Conservation (phyloP, 306 rosid genomes). For the Prunus kanzakura region DNA sequence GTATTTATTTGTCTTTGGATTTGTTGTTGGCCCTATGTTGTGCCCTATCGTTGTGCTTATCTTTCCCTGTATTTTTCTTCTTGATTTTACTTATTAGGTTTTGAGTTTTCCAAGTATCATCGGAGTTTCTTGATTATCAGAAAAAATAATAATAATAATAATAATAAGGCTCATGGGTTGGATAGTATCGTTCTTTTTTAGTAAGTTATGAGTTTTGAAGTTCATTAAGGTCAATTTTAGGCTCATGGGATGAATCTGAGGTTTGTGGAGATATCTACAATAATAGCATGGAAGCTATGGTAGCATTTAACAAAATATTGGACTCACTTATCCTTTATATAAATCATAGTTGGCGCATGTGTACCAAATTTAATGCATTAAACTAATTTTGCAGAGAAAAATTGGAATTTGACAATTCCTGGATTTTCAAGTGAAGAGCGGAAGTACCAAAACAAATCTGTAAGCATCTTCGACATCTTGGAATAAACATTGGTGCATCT, state of each 20-base stretch:
- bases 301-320: neutral
- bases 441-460: slow-evolving; percentile 65
- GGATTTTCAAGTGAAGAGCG: slow-evolving; percentile 87
- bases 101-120: neutral
- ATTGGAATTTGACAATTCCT: slow-evolving; percentile 78
- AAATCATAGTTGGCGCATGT: neutral
- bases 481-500: neutral
- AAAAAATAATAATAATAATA: neutral
- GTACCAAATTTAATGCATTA: slow-evolving; percentile 15
- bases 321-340: neutral
- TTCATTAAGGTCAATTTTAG: neutral
- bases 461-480: slow-evolving; percentile 35
- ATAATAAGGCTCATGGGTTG: neutral
- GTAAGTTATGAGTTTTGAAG: neutral
- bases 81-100: neutral
- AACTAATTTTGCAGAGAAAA: slow-evolving; percentile 67
- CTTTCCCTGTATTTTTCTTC: neutral
- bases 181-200: neutral
- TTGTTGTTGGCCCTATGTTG: neutral
- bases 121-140: neutral
- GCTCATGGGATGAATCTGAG: neutral
- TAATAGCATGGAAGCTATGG: neutral
- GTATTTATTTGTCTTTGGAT: neutral
- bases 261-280: neutral
- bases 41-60: neutral